Percentiles rank a stretch among this genome's conserved stretches.
These are phyloP conservation scores for Zygotorulaspora florentina DNA, from an alignment of 805 yeast genomes.

Conservation along the genomic window DNA sequence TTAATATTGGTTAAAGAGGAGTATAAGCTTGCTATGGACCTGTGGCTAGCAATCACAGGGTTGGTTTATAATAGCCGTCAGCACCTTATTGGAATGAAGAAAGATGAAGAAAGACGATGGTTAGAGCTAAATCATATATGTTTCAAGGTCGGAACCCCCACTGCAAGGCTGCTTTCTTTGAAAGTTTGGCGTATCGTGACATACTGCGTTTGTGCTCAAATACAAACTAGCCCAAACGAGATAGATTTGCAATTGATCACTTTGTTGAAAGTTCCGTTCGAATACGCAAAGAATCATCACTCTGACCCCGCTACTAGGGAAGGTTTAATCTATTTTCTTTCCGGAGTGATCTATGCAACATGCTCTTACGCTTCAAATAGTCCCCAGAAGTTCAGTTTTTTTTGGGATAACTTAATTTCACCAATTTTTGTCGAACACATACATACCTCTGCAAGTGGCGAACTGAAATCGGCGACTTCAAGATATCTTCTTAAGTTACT, in stretches of 20 bases:
- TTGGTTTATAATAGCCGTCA: slow-evolving; percentile 21
- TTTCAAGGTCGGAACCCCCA: slow-evolving; percentile 11
- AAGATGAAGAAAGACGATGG: slow-evolving; percentile 18
- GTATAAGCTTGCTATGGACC: slow-evolving; percentile 27
- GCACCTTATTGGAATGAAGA: slow-evolving; percentile 7
- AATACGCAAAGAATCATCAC: slow-evolving; percentile 5
- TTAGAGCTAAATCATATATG: slow-evolving; percentile 18
- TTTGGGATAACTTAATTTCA: slow-evolving; percentile 17
- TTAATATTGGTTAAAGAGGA: slow-evolving; percentile 18
- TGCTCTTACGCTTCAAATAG: slow-evolving; percentile 3
- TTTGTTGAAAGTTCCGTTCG: slow-evolving; percentile 18
- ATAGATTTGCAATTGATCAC: slow-evolving; percentile 2
- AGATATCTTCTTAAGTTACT: slow-evolving; percentile 5
- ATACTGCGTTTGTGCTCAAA: slow-evolving; percentile 17
- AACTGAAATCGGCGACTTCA: slow-evolving; percentile 7
- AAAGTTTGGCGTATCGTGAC: slow-evolving; percentile 30
- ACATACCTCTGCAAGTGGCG: slow-evolving; percentile 5
- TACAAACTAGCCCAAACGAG: slow-evolving; percentile 1
- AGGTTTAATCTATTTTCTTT: slow-evolving; percentile 18
- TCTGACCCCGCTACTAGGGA: slow-evolving; percentile 10
- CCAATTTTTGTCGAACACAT: slow-evolving; percentile 15
- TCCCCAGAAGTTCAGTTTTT: slow-evolving; percentile 5
- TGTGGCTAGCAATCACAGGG: slow-evolving; percentile 31
- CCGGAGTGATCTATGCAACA: slow-evolving; percentile 19
- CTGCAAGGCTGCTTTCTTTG: slow-evolving; percentile 18